Conservation (phyloP, 129 eudicot genomes). For the Deinandra increscens region DNA sequence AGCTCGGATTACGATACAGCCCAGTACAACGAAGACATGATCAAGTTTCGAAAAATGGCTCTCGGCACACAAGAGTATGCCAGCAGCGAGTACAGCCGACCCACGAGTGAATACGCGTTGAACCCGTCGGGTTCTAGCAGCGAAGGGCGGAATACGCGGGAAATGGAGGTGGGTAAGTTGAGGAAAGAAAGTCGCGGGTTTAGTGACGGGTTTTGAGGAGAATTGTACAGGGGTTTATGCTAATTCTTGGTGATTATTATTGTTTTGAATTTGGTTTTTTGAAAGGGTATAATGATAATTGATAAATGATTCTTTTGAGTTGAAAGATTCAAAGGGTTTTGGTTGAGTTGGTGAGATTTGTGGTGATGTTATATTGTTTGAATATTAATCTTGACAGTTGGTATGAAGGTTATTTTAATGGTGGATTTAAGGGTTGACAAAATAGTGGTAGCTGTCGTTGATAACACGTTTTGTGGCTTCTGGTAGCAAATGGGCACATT, state of each 20-base stretch:
- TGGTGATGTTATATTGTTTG: neutral
- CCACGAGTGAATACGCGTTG: slow-evolving; percentile 84
- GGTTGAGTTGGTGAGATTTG: slow-evolving; percentile 26
- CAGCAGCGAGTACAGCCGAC: slow-evolving; percentile 69
- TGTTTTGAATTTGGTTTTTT: slow-evolving; percentile 13
- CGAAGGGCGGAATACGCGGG: slow-evolving; percentile 71
- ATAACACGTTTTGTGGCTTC: slow-evolving; percentile 28
- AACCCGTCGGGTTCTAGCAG: slow-evolving; percentile 81
- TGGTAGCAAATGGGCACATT: slow-evolving; percentile 1
- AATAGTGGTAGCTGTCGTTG: slow-evolving; percentile 23
- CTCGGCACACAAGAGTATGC: slow-evolving; percentile 63
- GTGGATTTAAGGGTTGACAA: slow-evolving; percentile 26
- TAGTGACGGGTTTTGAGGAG: slow-evolving; percentile 41
- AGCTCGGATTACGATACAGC: slow-evolving; percentile 78
- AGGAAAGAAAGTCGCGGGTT: slow-evolving; percentile 52
- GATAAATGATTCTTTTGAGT: slow-evolving; percentile 18
- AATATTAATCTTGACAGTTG: slow-evolving; percentile 26
- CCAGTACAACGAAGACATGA: slow-evolving; percentile 83
- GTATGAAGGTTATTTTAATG: slow-evolving; percentile 22
- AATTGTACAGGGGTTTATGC: slow-evolving; percentile 31
- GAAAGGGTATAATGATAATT: slow-evolving; percentile 16
- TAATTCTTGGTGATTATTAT: slow-evolving; percentile 17
- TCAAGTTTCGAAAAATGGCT: slow-evolving; percentile 74
- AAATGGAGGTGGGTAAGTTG: slow-evolving; percentile 69
- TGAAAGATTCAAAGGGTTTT: slow-evolving; percentile 24